A percentile compares a stretch with the other conserved stretches of the same genome.
phyloP scores from a whole-genome alignment of 2,329 filamentous ascomycete species.

The Colletotrichum sp. region DNA sequence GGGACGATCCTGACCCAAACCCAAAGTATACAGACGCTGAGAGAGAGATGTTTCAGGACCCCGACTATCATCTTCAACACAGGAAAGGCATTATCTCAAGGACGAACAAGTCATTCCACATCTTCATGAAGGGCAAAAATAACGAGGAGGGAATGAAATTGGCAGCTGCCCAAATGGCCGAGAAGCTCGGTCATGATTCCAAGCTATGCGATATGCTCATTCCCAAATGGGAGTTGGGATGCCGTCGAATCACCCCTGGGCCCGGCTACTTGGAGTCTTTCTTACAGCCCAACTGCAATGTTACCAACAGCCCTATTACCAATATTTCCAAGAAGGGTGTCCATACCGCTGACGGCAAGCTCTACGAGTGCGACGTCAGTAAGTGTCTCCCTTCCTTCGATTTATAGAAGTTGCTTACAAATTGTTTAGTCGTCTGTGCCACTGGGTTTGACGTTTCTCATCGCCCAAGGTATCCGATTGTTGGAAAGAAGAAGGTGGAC shows the following conservation, averaged over 20 bases:
- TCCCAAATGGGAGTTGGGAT: conserved; percentile 25
- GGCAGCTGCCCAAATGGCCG: conserved; percentile 44
- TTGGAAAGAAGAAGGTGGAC: conserved; percentile 50
- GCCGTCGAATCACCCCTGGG: conserved; percentile 24
- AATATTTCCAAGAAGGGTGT: conserved; percentile 10
- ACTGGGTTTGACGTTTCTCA: conserved; percentile 24
- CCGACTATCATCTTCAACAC: conserved; percentile 55
- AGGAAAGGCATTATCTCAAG: conserved; percentile 39
- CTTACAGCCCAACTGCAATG: conserved; percentile 15
- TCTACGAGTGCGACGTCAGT: conserved; percentile 23
- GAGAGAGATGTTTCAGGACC: conserved; percentile 55
- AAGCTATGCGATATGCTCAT: conserved; percentile 39
- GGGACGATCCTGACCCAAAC: conserved; percentile 30
- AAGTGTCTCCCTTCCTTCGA: neutral
- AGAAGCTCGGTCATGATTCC: conserved; percentile 42
- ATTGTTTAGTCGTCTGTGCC: conserved; percentile 19
- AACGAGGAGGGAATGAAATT: conserved; percentile 46
- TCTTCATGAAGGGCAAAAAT: conserved; percentile 31
- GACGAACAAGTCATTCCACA: conserved; percentile 41
- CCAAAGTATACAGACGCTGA: conserved; percentile 39
- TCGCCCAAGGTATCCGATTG: conserved; percentile 42
- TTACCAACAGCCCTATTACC: conserved; percentile 24
- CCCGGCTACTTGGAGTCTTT: conserved; percentile 26
- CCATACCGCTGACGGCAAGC: conserved; percentile 16
- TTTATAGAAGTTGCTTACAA: neutral